Conservation (phyloP, 2,329 filamentous ascomycete species). For the Colletotrichum musicola region DNA sequence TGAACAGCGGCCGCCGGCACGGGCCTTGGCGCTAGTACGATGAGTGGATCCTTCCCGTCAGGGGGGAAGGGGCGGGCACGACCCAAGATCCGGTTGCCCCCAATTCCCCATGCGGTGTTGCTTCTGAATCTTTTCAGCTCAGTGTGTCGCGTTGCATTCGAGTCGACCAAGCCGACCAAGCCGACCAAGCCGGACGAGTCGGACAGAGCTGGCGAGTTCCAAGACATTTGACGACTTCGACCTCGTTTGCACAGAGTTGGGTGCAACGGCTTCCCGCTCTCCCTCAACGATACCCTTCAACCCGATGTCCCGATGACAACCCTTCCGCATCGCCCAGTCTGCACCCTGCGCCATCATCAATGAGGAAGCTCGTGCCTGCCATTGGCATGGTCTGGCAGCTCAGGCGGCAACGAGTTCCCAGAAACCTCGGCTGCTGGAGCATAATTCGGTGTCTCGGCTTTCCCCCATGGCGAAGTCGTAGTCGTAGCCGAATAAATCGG, state of each 20-base stretch:
- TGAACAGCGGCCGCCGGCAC: too few relatives aligned
- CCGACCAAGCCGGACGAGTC: too few relatives aligned
- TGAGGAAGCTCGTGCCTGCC: conserved; percentile 26
- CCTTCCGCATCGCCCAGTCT: not conserved
- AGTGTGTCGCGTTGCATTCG: too few relatives aligned
- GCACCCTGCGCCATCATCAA: not conserved
- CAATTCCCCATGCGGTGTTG: too few relatives aligned
- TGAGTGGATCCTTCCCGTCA: too few relatives aligned
- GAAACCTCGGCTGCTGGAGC: conserved; percentile 15
- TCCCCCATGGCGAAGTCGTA: conserved; percentile 1
- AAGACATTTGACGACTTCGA: not conserved
- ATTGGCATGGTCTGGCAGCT: conserved; percentile 2
- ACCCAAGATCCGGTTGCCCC: too few relatives aligned
- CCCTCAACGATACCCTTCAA: not conserved
- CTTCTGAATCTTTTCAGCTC: too few relatives aligned
- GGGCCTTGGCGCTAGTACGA: too few relatives aligned
- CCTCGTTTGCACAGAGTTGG: not conserved
- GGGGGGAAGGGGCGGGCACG: too few relatives aligned
- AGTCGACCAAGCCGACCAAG: too few relatives aligned
- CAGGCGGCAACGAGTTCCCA: not conserved
- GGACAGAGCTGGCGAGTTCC: not conserved
- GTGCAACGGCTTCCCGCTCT: not conserved
- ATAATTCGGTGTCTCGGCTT: conserved; percentile 4
- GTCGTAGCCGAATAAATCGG: not conserved
- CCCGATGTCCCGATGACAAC: too few relatives aligned